phyloP scores from a whole-genome alignment of 164 flowering plant genomes.

The Nymphaea thermarum region DNA sequence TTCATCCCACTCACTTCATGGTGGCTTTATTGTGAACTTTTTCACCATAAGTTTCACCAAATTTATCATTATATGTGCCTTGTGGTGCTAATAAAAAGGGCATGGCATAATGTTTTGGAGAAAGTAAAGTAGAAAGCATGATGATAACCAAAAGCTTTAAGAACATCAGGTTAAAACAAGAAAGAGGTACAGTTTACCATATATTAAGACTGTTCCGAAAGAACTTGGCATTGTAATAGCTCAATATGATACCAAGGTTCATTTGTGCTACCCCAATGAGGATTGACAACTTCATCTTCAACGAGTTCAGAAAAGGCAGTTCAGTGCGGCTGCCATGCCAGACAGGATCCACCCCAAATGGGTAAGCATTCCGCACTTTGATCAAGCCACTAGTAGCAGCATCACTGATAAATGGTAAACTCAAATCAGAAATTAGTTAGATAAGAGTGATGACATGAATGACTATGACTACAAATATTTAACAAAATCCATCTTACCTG shows the following conservation, averaged over 20 bases:
- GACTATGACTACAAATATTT: not conserved
- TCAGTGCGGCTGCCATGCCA: slow-evolving; percentile 98
- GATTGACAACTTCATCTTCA: slow-evolving; percentile 99
- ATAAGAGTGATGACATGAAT: not conserved
- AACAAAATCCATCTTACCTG: slow-evolving; percentile 31
- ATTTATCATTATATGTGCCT: too few relatives aligned
- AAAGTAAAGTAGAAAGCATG: too few relatives aligned
- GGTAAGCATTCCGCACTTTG: slow-evolving; percentile 69
- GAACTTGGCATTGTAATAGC: slow-evolving; percentile 77
- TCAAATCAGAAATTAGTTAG: not conserved
- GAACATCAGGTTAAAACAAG: too few relatives aligned
- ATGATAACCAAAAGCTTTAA: too few relatives aligned
- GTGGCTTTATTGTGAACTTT: too few relatives aligned
- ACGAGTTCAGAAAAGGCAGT: slow-evolving; percentile 85
- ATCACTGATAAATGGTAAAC: slow-evolving; percentile 38
- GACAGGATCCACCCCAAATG: slow-evolving; percentile 89
- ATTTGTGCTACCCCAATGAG: slow-evolving; percentile 92
- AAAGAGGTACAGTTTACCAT: slow-evolving; percentile 38
- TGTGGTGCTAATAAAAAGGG: too few relatives aligned
- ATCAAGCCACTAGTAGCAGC: slow-evolving; percentile 70
- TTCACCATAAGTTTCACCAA: too few relatives aligned
- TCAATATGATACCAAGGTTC: slow-evolving; percentile 91
- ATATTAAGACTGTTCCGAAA: slow-evolving; percentile 50
- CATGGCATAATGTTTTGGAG: too few relatives aligned
- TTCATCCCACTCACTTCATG: too few relatives aligned